Conservation (phyloP, 2,329 filamentous ascomycete species). For the Blastomyces parvus region DNA sequence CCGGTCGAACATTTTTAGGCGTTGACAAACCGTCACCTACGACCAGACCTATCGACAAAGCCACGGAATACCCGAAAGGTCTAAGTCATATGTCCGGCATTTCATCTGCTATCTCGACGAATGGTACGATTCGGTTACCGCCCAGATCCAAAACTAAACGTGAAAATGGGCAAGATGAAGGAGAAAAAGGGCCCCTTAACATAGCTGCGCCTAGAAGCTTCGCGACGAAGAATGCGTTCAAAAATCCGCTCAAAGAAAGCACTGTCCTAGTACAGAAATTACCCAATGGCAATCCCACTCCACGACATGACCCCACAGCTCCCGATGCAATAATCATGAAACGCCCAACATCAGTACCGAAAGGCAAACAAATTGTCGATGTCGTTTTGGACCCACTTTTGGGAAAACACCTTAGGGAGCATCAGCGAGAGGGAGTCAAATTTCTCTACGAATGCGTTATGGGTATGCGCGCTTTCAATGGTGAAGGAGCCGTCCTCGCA, state of each 20-base stretch:
- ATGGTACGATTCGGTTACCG: conserved; percentile 14
- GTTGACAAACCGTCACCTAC: conserved; percentile 19
- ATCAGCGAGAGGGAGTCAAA: conserved; percentile 59
- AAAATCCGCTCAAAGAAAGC: conserved; percentile 50
- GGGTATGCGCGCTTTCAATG: conserved; percentile 57
- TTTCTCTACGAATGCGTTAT: conserved; percentile 70
- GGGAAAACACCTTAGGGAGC: conserved; percentile 52
- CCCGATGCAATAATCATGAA: conserved; percentile 59
- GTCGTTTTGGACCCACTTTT: conserved; percentile 63
- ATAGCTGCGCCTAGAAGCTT: conserved; percentile 29
- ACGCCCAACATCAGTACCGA: conserved; percentile 45
- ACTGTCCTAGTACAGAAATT: conserved; percentile 40
- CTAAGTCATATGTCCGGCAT: not conserved
- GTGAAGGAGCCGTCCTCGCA: conserved; percentile 60
- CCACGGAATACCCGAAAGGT: conserved; percentile 13
- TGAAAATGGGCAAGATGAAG: conserved; percentile 16
- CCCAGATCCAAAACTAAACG: conserved; percentile 16
- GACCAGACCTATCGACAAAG: conserved; percentile 8
- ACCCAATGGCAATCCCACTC: conserved; percentile 40
- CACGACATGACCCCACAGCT: conserved; percentile 55
- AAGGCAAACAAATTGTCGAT: conserved; percentile 58
- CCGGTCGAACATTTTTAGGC: conserved; percentile 23
- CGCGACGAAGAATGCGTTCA: conserved; percentile 45
- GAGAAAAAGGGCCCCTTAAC: conserved; percentile 34
- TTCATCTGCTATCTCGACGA: not conserved